Percentiles rank a stretch among this genome's conserved stretches.
Conservation (phyloP, 2,329 filamentous ascomycete species). For the Colletotrichum phormii region DNA sequence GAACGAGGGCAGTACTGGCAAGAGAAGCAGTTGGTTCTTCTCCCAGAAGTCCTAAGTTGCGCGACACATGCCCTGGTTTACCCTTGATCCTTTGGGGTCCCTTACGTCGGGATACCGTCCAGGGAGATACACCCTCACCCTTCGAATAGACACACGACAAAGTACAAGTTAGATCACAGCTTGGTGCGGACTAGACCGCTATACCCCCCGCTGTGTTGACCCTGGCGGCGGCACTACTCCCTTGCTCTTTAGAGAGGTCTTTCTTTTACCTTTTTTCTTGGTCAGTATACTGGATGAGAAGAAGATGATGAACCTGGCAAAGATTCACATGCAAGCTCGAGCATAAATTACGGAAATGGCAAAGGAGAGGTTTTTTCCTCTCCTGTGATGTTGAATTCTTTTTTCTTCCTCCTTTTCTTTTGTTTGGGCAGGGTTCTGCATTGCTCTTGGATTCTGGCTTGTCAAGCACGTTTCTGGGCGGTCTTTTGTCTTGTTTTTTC, state of each 20-base stretch:
- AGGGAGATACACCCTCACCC: background rate
- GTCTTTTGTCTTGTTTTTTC: background rate
- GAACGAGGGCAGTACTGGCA: constrained; percentile 66
- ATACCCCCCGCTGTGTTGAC: constrained; percentile 30
- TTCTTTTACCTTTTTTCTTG: constrained; percentile 20
- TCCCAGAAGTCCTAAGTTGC: constrained; percentile 64
- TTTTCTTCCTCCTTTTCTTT: constrained; percentile 3
- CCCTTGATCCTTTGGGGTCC: background rate
- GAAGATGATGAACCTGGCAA: constrained; percentile 5
- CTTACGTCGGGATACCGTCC: background rate
- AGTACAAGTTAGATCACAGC: constrained; percentile 24
- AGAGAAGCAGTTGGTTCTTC: constrained; percentile 82
- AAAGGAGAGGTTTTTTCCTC: background rate
- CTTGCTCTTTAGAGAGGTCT: background rate
- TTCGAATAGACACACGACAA: constrained; percentile 15
- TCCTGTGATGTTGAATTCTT: constrained; percentile 15
- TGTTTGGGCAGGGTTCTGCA: constrained; percentile 9
- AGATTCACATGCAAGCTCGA: constrained; percentile 19
- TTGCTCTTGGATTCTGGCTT: constrained; percentile 25
- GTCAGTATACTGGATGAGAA: constrained; percentile 22
- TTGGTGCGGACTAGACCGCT: constrained; percentile 28
- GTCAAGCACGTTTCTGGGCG: constrained; percentile 1
- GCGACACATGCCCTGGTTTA: background rate
- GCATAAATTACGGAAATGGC: background rate
- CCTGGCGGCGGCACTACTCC: constrained; percentile 1